These are phyloP conservation scores for Pythium coloratum DNA, from an alignment of 352 stramenopile species.

Conservation along the genomic window DNA sequence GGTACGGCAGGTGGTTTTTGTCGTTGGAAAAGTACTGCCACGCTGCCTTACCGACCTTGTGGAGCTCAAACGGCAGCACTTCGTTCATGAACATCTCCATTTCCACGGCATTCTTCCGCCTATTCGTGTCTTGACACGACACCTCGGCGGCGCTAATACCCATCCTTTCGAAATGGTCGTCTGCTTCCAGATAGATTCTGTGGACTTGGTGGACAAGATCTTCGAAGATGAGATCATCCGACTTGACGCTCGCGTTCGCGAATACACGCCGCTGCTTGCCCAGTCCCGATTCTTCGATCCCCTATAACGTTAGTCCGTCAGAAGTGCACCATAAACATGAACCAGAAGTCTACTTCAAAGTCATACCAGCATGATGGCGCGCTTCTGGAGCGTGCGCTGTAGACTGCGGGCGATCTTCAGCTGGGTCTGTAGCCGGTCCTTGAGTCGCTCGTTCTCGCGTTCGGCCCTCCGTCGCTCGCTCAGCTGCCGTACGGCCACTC, in stretches of 20 bases:
- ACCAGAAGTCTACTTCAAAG: too few species aligned
- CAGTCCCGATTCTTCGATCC: constrained; percentile 12
- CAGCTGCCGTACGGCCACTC: not conserved
- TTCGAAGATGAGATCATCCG: constrained; percentile 8
- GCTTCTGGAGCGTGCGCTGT: not conserved
- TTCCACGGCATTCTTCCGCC: constrained; percentile 6
- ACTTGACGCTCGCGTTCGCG: not conserved
- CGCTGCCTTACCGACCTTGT: constrained; percentile 6
- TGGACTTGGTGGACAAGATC: constrained; percentile 16
- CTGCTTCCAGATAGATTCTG: constrained; percentile 4
- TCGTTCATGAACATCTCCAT: constrained; percentile 21
- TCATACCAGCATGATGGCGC: not conserved
- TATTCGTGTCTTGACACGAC: constrained; percentile 10
- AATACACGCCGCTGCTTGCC: constrained; percentile 17
- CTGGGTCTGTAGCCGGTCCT: not conserved
- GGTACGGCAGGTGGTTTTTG: constrained; percentile 19
- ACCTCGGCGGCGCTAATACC: not conserved
- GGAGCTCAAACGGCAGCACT: constrained; percentile 15
- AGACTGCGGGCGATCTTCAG: constrained; percentile 2
- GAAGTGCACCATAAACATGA: too few species aligned
- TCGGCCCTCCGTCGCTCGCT: not conserved
- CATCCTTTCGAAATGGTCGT: constrained; percentile 5
- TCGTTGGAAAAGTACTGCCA: constrained; percentile 24
- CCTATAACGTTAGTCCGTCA: not conserved
- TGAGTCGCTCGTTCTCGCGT: constrained; percentile 5